These are phyloP conservation scores for Mrakia hoshinonis DNA, from an alignment of 768 basidiomycete genomes.

Conservation along the genomic window DNA sequence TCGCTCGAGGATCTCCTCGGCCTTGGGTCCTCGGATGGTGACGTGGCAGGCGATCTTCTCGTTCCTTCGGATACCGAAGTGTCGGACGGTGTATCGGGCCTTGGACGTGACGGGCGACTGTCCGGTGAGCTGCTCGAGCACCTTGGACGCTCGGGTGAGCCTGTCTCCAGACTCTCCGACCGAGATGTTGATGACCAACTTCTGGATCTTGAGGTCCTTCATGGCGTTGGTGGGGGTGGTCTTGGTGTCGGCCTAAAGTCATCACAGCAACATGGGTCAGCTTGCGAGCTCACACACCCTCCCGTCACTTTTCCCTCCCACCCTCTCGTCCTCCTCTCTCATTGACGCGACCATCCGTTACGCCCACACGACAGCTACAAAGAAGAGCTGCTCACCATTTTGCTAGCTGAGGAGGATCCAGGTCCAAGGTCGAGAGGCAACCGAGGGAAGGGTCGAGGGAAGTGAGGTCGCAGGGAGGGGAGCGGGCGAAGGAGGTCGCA, in stretches of 20 bases:
- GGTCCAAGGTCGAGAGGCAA: not conserved
- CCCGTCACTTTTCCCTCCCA: not conserved
- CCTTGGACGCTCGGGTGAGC: slow-evolving; percentile 96
- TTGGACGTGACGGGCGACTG: slow-evolving; percentile 99
- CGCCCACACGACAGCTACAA: too few relatives aligned
- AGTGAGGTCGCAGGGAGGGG: slow-evolving; percentile 12
- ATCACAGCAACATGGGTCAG: not conserved
- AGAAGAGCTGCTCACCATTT: not conserved
- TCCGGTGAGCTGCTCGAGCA: slow-evolving; percentile 96
- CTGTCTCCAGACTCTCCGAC: slow-evolving; percentile 99
- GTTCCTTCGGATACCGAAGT: slow-evolving; percentile 98
- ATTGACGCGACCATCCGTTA: not conserved
- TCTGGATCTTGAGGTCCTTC: slow-evolving; percentile 94
- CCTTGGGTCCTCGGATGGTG: slow-evolving; percentile 98
- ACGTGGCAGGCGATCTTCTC: slow-evolving; percentile 89
- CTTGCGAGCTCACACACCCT: not conserved
- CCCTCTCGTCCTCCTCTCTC: not conserved
- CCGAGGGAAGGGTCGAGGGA: not conserved
- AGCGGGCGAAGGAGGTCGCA: not conserved
- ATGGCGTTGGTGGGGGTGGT: slow-evolving; percentile 61
- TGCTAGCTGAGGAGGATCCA: not conserved
- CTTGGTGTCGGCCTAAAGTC: slow-evolving; percentile 41
- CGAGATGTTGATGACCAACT: slow-evolving; percentile 99
- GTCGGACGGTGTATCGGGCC: slow-evolving; percentile 98
- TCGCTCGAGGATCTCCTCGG: slow-evolving; percentile 98